Evolutionary conservation across 768 basidiomycete species (phyloP).

Genomic region (Cyclocybe aegerita): DNA sequence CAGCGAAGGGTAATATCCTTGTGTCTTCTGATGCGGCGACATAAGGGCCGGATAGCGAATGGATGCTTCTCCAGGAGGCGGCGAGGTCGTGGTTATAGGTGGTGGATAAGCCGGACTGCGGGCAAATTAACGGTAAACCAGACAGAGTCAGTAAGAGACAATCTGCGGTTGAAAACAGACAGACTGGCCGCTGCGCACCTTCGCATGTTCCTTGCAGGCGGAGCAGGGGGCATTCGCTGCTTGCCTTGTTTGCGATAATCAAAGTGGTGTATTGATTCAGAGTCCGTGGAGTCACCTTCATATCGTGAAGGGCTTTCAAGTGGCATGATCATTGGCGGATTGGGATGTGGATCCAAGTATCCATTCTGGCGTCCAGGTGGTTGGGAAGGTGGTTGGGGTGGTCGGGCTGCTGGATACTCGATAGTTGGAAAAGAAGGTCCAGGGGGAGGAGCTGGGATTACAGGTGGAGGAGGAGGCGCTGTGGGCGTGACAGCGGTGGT

Average conservation of each 20-base stretch:
- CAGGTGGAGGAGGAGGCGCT: conserved; percentile 9
- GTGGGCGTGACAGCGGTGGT: conserved; percentile 8
- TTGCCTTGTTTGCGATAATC: conserved; percentile 22
- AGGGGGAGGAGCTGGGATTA: background rate
- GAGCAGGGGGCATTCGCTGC: conserved; percentile 19
- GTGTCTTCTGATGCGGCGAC: conserved; percentile 74
- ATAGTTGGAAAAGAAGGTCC: conserved; percentile 11
- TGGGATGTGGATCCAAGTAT: conserved; percentile 8
- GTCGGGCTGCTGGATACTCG: conserved; percentile 17
- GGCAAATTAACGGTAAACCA: background rate
- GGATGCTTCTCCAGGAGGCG: conserved; percentile 49
- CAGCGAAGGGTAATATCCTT: conserved; percentile 78
- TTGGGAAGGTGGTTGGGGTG: conserved; percentile 2
- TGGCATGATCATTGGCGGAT: conserved; percentile 47
- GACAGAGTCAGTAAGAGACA: background rate
- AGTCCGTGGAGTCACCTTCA: conserved; percentile 48
- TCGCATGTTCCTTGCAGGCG: conserved; percentile 24
- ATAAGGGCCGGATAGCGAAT: conserved; percentile 72
- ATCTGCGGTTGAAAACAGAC: conserved; percentile 6
- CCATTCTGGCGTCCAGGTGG: conserved; percentile 7
- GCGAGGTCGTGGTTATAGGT: conserved; percentile 72
- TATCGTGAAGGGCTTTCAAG: conserved; percentile 61
- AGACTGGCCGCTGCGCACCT: conserved; percentile 15
- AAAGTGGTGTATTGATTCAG: conserved; percentile 36
- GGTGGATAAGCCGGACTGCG: conserved; percentile 41